Conservation (phyloP, 305 asterid species). For the Lippia alba region DNA sequence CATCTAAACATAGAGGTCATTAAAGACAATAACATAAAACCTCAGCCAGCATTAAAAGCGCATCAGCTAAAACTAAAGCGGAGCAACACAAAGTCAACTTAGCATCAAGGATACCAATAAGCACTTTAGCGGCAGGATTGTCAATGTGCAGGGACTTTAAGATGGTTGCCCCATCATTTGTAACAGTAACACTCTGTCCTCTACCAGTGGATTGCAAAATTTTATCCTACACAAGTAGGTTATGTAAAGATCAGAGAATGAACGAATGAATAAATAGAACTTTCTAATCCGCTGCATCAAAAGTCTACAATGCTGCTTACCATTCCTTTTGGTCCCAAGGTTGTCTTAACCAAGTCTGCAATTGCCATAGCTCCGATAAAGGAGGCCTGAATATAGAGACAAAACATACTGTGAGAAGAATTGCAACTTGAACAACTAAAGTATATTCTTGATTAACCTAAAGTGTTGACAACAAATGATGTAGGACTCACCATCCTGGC, state of each 20-base stretch:
- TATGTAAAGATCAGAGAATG: constrained; percentile 9
- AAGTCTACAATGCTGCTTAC: constrained; percentile 43
- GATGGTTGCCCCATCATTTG: constrained; percentile 99
- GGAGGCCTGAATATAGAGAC: constrained; percentile 58
- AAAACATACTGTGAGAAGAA: constrained; percentile 29
- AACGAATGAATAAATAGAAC: neutral
- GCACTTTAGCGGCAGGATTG: constrained; percentile 98
- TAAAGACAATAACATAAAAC: constrained; percentile 4
- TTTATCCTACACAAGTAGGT: constrained; percentile 67
- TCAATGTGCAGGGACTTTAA: constrained; percentile 94
- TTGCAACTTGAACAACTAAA: neutral
- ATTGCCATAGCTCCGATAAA: constrained; percentile 97
- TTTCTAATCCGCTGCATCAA: constrained; percentile 6
- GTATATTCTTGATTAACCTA: neutral
- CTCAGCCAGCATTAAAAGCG: constrained; percentile 1
- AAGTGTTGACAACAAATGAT: neutral
- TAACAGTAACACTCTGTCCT: constrained; percentile 87
- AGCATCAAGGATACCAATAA: constrained; percentile 76
- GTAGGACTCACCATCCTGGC: constrained; percentile 84
- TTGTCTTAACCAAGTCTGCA: constrained; percentile 93
- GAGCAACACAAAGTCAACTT: neutral
- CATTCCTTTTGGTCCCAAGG: constrained; percentile 98
- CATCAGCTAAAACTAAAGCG: neutral
- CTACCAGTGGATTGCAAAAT: constrained; percentile 97
- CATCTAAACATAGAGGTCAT: neutral